Evolutionary conservation across 2,329 filamentous ascomycete species (phyloP).

Genomic region (Colletotrichum kahawae): DNA sequence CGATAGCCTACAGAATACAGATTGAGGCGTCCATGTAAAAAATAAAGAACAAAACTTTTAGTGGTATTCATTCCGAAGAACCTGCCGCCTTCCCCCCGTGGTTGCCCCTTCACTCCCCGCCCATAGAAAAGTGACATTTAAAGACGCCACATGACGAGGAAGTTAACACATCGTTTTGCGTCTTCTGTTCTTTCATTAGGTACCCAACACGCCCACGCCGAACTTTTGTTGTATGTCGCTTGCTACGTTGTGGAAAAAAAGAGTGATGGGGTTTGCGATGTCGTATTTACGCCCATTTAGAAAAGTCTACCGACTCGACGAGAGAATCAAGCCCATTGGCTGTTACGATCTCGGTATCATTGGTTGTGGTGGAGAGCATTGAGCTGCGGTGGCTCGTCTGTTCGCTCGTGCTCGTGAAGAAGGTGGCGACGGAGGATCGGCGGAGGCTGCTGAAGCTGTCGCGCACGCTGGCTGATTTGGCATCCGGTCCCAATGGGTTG

Average conservation of each 20-base stretch:
- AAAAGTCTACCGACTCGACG: slow-evolving; percentile 43
- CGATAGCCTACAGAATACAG: not conserved
- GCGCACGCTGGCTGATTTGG: slow-evolving; percentile 55
- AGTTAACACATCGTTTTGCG: not conserved
- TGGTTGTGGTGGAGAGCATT: slow-evolving; percentile 56
- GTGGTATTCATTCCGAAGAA: slow-evolving; percentile 15
- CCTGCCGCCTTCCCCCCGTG: not conserved
- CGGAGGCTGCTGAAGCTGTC: slow-evolving; percentile 67
- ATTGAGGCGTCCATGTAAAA: not conserved
- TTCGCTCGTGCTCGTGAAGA: slow-evolving; percentile 64
- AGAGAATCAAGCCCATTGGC: slow-evolving; percentile 32
- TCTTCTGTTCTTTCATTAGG: not conserved
- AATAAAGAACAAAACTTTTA: slow-evolving; percentile 13
- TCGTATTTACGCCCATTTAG: slow-evolving; percentile 39
- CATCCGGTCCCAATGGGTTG: slow-evolving; percentile 28
- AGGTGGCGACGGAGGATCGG: slow-evolving; percentile 69
- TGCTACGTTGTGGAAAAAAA: not conserved
- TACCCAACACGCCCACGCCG: not conserved
- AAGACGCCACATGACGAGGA: not conserved
- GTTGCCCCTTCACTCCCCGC: not conserved
- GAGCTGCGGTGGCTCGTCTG: slow-evolving; percentile 63
- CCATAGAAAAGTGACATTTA: not conserved
- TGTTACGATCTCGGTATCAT: slow-evolving; percentile 56
- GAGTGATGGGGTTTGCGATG: not conserved
- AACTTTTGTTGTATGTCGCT: not conserved